A percentile compares a stretch with the other conserved stretches of the same genome.
phyloP scores from a whole-genome alignment of 1,284 basidiomycete species.

The Polyporus tsugae region DNA sequence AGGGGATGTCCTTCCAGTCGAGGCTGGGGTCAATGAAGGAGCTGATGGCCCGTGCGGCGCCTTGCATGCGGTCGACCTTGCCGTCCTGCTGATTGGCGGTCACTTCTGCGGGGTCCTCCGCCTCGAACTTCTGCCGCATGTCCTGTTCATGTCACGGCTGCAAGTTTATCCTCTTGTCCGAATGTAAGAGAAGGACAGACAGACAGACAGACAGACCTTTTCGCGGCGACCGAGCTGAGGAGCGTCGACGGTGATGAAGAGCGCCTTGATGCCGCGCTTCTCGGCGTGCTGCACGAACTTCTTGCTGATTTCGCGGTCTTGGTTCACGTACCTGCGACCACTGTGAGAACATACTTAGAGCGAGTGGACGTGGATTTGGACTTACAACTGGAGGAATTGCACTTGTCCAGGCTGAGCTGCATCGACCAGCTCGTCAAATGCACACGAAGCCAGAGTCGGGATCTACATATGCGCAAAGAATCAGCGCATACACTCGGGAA shows the following conservation, averaged over 20 bases:
- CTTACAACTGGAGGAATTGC: slow-evolving; percentile 80
- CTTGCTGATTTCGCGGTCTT: slow-evolving; percentile 82
- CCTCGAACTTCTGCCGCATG: slow-evolving; percentile 93
- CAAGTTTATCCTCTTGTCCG: not conserved
- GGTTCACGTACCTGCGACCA: slow-evolving; percentile 69
- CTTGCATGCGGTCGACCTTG: slow-evolving; percentile 63
- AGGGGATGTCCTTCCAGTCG: slow-evolving; percentile 87
- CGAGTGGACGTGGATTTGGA: slow-evolving; percentile 37
- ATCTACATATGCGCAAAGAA: slow-evolving; percentile 45
- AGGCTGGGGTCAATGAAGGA: slow-evolving; percentile 94
- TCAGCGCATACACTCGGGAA: not conserved
- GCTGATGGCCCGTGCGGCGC: slow-evolving; percentile 42
- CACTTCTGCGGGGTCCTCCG: slow-evolving; percentile 42
- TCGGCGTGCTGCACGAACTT: slow-evolving; percentile 88
- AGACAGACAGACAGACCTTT: slow-evolving; percentile 40
- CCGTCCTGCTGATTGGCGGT: slow-evolving; percentile 58
- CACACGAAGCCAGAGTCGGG: slow-evolving; percentile 88
- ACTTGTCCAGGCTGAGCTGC: slow-evolving; percentile 76
- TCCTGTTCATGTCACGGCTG: slow-evolving; percentile 52
- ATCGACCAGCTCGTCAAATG: slow-evolving; percentile 91
- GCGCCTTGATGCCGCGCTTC: slow-evolving; percentile 81
- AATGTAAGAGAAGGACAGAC: not conserved
- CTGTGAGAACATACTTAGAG: slow-evolving; percentile 56
- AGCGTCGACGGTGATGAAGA: slow-evolving; percentile 96
- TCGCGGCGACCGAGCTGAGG: slow-evolving; percentile 92